Base-by-base conservation (phyloP, 805 yeast genomes). In the Cyberlindnera saturnus region DNA sequence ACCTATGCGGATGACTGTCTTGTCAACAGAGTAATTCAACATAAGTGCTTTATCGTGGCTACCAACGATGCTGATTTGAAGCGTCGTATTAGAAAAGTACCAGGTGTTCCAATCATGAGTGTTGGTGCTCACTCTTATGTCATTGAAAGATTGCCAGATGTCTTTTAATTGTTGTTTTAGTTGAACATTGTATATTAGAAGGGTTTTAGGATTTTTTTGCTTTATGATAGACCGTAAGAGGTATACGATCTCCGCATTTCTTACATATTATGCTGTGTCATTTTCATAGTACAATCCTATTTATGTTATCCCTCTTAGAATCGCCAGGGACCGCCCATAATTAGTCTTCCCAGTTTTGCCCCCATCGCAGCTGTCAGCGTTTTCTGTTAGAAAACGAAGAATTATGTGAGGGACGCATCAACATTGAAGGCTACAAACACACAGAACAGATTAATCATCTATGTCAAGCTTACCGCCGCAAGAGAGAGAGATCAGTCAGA, bases 1-100 rank as follows among this genome's bases (percentile, higher is more conserved):
- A 91, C 96, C 0, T 93, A 93, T 70, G 99, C 99, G 26, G 99
- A 93, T 79, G 99, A 93, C 65, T 93, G 99, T 64, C 62, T 93
- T 8, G 98, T 93, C 15, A 81, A 85, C 61, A 74, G 99, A 55
- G 96, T 93, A 6, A 75, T 91, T 63, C 97, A 91, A 59, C 98
- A 93, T 67, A 93, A 93, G 62, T 93, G 99, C 66, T 93, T 80
- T 59, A 90, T 93, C 43, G 97, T 93, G 32, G 99, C 99, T 39
- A 91, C 98, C 1, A 93, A 91, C 62, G 99, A 93, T 80, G 97
- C 96, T 13, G 98, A 91, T 56, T 70, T 93, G 61, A 93, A 93
- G 62, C 81, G 96, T 59, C 77, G 99, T 64, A 77, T 93, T 29
- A 78, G 99, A 68, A 93, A 93, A 64, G 88, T 93, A 23, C 99